These are phyloP conservation scores for Umbellularia californica DNA, from an alignment of 164 flowering plant species.

Conservation along the genomic window DNA sequence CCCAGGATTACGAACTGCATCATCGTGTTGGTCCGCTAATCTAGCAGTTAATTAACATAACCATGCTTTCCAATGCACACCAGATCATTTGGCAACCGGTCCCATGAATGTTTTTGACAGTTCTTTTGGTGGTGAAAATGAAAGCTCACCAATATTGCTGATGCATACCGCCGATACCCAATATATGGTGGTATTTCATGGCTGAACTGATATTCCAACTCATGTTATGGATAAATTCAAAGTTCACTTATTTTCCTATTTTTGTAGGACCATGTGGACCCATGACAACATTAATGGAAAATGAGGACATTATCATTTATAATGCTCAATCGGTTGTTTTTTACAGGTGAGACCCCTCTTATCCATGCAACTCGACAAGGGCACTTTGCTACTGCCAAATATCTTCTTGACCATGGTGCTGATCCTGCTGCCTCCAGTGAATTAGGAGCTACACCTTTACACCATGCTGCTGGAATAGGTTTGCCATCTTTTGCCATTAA, in stretches of 20 bases:
- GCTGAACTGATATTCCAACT: too few species aligned
- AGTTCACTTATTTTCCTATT: background rate
- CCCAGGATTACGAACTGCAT: too few species aligned
- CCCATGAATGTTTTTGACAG: too few species aligned
- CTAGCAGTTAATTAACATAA: too few species aligned
- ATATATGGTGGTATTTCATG: too few species aligned
- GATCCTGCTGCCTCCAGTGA: conserved; percentile 66
- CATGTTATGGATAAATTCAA: too few species aligned
- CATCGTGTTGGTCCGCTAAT: too few species aligned
- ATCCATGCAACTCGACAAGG: conserved; percentile 90
- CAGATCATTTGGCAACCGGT: too few species aligned
- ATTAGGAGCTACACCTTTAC: conserved; percentile 84
- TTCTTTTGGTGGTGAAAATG: too few species aligned
- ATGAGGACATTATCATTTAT: background rate
- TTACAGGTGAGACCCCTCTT: conserved; percentile 89
- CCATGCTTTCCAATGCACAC: too few species aligned
- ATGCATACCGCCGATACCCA: too few species aligned
- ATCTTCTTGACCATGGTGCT: conserved; percentile 79
- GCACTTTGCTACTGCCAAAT: conserved; percentile 60
- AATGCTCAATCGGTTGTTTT: conserved; percentile 5
- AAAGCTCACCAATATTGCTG: too few species aligned
- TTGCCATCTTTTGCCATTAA: background rate
- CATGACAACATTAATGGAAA: background rate
- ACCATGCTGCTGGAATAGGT: conserved; percentile 94
- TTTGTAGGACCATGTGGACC: background rate